These are phyloP conservation scores for Styphnolobium japonicum DNA, from an alignment of 306 rosid species.

Conservation along the genomic window DNA sequence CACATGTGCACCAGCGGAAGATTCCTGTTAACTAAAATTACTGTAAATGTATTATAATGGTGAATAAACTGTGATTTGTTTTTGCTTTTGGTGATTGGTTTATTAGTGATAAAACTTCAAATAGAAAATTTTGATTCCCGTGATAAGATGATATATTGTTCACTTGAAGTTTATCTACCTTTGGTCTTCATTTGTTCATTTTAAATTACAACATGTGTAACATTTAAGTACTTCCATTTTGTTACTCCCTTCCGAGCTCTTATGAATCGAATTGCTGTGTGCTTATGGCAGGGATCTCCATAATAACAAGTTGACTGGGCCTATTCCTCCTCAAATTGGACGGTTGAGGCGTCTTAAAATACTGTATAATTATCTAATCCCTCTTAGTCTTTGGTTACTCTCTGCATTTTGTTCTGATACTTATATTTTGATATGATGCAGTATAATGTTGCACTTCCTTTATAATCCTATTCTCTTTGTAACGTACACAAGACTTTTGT, in stretches of 20 bases:
- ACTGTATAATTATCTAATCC: conserved; percentile 49
- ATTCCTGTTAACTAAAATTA: neutral
- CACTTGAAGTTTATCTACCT: neutral
- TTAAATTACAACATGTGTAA: neutral
- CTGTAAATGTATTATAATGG: neutral
- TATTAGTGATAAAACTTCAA: neutral
- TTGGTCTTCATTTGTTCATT: neutral
- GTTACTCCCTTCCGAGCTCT: neutral
- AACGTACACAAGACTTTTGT: neutral
- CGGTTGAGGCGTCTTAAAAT: conserved; percentile 92
- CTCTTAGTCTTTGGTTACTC: conserved; percentile 12
- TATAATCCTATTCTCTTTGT: neutral
- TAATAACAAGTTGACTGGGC: conserved; percentile 97
- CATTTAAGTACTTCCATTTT: neutral
- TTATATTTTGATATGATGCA: conserved; percentile 1
- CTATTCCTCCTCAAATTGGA: conserved; percentile 96
- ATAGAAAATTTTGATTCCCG: neutral
- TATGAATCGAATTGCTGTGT: conserved; percentile 11
- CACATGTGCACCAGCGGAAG: neutral
- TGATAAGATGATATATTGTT: conserved; percentile 8
- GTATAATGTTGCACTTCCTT: neutral
- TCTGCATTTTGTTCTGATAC: neutral
- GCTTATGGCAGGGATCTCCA: conserved; percentile 81
- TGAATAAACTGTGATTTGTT: neutral
- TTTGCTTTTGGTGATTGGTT: neutral